Evolutionary conservation across 768 basidiomycete genomes (phyloP).

Genomic region (Lenzites betulinus): DNA sequence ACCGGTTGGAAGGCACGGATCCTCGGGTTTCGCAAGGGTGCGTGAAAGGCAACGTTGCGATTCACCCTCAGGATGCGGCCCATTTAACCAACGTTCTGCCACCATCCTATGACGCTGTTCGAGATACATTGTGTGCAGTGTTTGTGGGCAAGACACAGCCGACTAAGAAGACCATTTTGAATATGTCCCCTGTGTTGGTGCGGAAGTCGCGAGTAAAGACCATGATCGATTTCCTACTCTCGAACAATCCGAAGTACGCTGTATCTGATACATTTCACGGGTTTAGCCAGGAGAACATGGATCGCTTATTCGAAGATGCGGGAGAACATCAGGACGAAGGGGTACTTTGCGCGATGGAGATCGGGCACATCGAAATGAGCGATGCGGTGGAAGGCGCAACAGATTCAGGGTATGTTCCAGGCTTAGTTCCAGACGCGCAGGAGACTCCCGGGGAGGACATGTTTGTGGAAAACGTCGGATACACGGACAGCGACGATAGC

Average conservation of each 20-base stretch:
- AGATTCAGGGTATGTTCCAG: not conserved
- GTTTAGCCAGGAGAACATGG: conserved; percentile 3
- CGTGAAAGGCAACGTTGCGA: not conserved
- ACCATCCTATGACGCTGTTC: not conserved
- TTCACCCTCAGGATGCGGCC: not conserved
- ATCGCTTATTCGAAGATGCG: not conserved
- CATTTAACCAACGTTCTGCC: not conserved
- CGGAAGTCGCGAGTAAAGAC: not conserved
- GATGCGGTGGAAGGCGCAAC: not conserved
- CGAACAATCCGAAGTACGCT: not conserved
- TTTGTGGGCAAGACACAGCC: not conserved
- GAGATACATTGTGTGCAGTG: not conserved
- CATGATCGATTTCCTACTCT: not conserved
- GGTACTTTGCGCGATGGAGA: not conserved
- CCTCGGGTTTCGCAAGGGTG: not conserved
- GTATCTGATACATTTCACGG: not conserved
- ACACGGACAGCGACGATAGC: not conserved
- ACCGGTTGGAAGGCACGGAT: not conserved
- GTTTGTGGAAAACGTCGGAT: not conserved
- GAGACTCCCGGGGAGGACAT: not conserved
- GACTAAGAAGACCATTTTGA: not conserved
- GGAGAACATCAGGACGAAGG: not conserved
- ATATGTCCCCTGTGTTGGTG: not conserved
- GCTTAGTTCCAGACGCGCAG: too few relatives aligned
- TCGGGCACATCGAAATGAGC: not conserved